Evolutionary conservation across 2,329 filamentous ascomycete genomes (phyloP), one percentile per base, ranked within the genome.

Genomic region (Aurifilum marmelostoma): DNA sequence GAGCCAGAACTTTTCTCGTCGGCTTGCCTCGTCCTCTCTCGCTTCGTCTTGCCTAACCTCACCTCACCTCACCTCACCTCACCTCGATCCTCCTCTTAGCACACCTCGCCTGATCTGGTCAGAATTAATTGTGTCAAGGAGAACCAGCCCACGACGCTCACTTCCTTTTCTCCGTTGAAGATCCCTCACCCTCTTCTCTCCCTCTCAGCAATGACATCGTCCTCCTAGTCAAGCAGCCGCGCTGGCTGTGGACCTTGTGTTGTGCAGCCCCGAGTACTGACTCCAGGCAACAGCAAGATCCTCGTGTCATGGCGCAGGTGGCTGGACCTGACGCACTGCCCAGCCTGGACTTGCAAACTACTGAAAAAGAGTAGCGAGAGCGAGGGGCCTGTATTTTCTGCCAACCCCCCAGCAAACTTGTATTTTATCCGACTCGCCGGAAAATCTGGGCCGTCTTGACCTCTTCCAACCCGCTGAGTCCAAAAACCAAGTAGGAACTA

Each of bases 401-500:
- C 27, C 52, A 56, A 27, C 21, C n/a, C 43, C 24, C 52, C 27
- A 29, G 24, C 52, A 32, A 16, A 18, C 43, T 21, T 56, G 2
- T 27, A 56, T 32, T 56, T 56, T 56, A 56, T 29, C 52, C 52
- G 52, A 56, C 27, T 29, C 27, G 52, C 52, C 24, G 52, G 52
- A 56, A 56, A 56, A 56, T 29, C 12, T 56, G 52, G 52, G 12
- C 52, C 52, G 52, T 56, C 52, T 29, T 32, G 24, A 8, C 52
- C 24, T 56, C 14, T 12, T 8, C 14, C 27, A 29, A 29, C 52
- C 29, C 52, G 14, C 50, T 8, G 34, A 12, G 50, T 27, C 52
- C 52, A 56, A 29, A 56, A 12, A 56, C 52, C 52, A 56, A 56
- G 52, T 27, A 56, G 14, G 52, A n/a, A 29, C 27, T 56, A 56